phyloP scores from a whole-genome alignment of 2,329 filamentous ascomycete species.

The Pseudogymnoascus sp. region DNA sequence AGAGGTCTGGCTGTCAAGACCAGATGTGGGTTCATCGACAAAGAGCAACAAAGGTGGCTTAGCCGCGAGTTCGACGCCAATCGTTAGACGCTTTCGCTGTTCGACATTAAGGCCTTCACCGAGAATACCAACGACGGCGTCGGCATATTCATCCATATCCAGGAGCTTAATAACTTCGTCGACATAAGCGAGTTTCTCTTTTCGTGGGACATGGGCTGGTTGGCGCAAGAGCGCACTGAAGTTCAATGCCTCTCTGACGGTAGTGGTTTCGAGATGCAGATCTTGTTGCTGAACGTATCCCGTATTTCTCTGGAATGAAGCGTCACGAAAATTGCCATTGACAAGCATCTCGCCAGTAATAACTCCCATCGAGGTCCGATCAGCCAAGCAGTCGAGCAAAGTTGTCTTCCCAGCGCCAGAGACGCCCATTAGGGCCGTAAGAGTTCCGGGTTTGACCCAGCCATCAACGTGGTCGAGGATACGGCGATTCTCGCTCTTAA shows the following conservation, averaged over 20 bases:
- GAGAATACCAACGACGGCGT: conserved; percentile 55
- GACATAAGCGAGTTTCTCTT: conserved; percentile 79
- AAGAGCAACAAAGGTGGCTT: conserved; percentile 52
- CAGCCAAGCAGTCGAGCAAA: conserved; percentile 73
- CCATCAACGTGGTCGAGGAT: conserved; percentile 75
- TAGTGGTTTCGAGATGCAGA: conserved; percentile 68
- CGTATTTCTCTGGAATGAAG: conserved; percentile 65
- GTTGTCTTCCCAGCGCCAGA: conserved; percentile 79
- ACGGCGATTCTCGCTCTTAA: conserved; percentile 51
- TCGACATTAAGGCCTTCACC: conserved; percentile 54
- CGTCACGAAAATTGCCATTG: conserved; percentile 57
- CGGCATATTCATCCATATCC: conserved; percentile 57
- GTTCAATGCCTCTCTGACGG: conserved; percentile 77
- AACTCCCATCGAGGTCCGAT: conserved; percentile 79
- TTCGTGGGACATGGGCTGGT: conserved; percentile 57
- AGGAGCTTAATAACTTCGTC: conserved; percentile 62
- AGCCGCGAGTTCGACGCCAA: conserved; percentile 49
- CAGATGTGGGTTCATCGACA: conserved; percentile 52
- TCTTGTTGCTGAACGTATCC: conserved; percentile 91
- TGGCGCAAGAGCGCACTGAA: conserved; percentile 84
- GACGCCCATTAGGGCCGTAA: conserved; percentile 53
- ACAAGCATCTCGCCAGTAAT: conserved; percentile 74
- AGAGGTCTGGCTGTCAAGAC: conserved; percentile 54
- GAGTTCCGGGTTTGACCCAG: conserved; percentile 64
- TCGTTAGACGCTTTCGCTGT: conserved; percentile 53